phyloP scores from a whole-genome alignment of 192 early-diverging fungal genomes.

The Geranomyces michiganensis region DNA sequence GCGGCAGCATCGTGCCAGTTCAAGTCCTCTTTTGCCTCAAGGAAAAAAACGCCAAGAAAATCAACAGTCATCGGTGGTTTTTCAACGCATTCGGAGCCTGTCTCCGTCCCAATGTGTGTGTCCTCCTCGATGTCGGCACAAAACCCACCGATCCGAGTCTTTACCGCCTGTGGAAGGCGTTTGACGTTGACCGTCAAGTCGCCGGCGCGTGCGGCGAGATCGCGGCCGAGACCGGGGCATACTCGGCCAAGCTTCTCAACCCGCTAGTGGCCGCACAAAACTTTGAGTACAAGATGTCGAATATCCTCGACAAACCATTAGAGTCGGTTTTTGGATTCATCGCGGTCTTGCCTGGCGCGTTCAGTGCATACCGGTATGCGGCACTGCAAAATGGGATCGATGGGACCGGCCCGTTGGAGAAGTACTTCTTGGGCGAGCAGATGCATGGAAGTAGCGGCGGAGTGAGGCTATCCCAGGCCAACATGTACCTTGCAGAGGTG shows the following conservation, averaged over 20 bases:
- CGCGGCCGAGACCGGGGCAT: constrained; percentile 62
- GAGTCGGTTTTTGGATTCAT: constrained; percentile 95
- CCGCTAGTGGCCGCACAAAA: constrained; percentile 83
- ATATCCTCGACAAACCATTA: constrained; percentile 95
- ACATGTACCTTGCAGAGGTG: constrained; percentile 63
- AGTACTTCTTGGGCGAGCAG: constrained; percentile 79
- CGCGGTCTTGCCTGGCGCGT: constrained; percentile 89
- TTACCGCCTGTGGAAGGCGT: constrained; percentile 81
- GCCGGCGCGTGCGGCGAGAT: constrained; percentile 89
- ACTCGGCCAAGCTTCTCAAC: constrained; percentile 64
- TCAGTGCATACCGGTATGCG: constrained; percentile 76
- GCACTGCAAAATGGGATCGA: constrained; percentile 72
- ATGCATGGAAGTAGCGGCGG: constrained; percentile 48
- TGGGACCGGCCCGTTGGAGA: constrained; percentile 65
- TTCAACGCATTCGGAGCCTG: constrained; percentile 64
- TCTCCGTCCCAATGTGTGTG: constrained; percentile 54
- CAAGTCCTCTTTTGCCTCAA: constrained; percentile 82
- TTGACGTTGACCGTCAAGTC: constrained; percentile 70
- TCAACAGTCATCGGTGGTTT: constrained; percentile 73
- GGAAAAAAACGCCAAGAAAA: constrained; percentile 72
- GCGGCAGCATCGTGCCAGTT: constrained; percentile 46
- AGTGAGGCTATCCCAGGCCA: constrained; percentile 66
- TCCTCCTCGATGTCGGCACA: constrained; percentile 77
- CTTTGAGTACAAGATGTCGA: constrained; percentile 93
- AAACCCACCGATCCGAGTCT: constrained; percentile 69